Conservation (phyloP, 129 eudicot species). For the Flaveria bidentis region DNA sequence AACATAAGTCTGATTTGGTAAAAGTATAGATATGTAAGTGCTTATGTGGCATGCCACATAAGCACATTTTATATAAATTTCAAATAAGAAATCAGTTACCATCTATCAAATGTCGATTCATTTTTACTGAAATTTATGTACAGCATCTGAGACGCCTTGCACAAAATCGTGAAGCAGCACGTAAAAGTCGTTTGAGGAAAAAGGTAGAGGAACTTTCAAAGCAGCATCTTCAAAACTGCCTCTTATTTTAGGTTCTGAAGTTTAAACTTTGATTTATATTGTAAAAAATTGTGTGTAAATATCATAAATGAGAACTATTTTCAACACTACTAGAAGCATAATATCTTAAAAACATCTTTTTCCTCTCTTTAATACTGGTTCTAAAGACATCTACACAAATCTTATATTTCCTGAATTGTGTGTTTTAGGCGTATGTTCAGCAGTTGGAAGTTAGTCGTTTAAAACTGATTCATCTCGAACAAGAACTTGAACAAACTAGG, state of each 20-base stretch:
- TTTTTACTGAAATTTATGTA: conserved; percentile 14
- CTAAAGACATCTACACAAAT: conserved; percentile 10
- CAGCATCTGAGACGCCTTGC: conserved; percentile 85
- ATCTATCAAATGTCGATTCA: background rate
- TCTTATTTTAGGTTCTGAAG: background rate
- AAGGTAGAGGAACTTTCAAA: conserved; percentile 55
- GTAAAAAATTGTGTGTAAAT: conserved; percentile 10
- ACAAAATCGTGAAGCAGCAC: conserved; percentile 99
- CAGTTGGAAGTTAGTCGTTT: conserved; percentile 82
- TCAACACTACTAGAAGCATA: background rate
- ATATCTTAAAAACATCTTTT: background rate
- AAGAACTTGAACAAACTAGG: conserved; percentile 79
- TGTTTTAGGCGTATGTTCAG: conserved; percentile 87
- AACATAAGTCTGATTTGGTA: background rate
- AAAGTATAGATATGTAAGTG: background rate
- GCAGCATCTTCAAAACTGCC: conserved; percentile 17
- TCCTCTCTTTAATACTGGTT: background rate
- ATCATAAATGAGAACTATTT: conserved; percentile 5
- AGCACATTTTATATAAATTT: background rate
- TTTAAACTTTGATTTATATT: background rate
- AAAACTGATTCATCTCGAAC: conserved; percentile 79
- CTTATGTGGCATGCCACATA: no score
- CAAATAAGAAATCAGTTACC: background rate
- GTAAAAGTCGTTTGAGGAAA: conserved; percentile 95
- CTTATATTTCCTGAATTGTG: conserved; percentile 3